Evolutionary conservation across 306 rosid species (phyloP).

Genomic region (Inga laurina): DNA sequence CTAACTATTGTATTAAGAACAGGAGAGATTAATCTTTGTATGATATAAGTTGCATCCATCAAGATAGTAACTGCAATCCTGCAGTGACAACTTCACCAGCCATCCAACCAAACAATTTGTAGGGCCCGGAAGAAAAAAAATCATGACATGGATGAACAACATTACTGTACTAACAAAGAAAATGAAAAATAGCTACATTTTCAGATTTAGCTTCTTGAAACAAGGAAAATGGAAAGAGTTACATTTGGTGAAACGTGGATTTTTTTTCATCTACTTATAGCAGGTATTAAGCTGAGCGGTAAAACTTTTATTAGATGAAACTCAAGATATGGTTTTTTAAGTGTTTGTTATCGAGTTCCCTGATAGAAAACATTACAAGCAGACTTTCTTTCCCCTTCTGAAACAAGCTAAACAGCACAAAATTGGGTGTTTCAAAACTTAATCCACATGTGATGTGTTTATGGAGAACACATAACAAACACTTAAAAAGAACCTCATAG

Average conservation of each 20-base stretch:
- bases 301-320: background rate
- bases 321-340: background rate
- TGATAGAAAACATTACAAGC: background rate
- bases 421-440: background rate
- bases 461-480: background rate
- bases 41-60: background rate
- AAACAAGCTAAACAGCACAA: background rate
- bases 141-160: constrained; percentile 8
- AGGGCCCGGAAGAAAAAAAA: constrained; percentile 16
- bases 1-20: too few relatives aligned
- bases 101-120: background rate
- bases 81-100: background rate
- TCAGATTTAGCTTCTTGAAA: constrained; percentile 27
- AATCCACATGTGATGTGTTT: background rate
- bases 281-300: background rate
- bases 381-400: background rate
- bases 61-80: background rate
- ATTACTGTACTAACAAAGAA: constrained; percentile 20
- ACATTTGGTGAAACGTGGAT: constrained; percentile 24
- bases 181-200: constrained; percentile 29
- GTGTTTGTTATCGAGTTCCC: background rate
- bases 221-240: constrained; percentile 34
- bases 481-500: background rate
- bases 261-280: constrained; percentile 19
- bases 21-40: background rate